These are phyloP conservation scores for Mycena capillaripes DNA, from an alignment of 768 basidiomycete species.

Conservation along the genomic window DNA sequence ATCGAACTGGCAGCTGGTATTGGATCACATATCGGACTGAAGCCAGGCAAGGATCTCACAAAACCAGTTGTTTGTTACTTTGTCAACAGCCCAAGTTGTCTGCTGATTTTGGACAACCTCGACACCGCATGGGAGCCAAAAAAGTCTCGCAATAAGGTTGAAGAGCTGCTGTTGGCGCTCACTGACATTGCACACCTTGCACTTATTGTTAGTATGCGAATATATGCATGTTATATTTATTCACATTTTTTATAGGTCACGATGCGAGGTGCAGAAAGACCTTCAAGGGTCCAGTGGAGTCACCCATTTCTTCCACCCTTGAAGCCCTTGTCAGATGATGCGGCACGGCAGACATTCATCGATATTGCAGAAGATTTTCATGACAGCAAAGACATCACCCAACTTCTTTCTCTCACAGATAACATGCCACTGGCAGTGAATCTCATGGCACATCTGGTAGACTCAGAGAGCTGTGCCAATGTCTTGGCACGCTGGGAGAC, in stretches of 20 bases:
- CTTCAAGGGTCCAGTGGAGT: too few species aligned
- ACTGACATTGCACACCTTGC: too few species aligned
- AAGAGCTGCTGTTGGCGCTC: too few species aligned
- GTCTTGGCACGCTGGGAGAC: too few species aligned
- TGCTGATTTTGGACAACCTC: constrained; percentile 14
- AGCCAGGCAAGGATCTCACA: neutral
- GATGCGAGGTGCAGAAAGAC: neutral
- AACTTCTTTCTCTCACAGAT: neutral
- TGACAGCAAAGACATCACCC: neutral
- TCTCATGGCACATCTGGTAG: too few species aligned
- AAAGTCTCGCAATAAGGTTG: too few species aligned
- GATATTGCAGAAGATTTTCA: neutral
- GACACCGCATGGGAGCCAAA: neutral
- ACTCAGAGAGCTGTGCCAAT: too few species aligned
- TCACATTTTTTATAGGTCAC: neutral
- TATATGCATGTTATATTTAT: neutral
- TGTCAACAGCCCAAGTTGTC: too few species aligned
- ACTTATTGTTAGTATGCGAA: too few species aligned
- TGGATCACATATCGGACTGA: neutral
- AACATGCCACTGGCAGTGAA: too few species aligned
- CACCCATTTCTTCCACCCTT: too few species aligned
- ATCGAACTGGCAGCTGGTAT: neutral
- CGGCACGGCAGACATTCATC: neutral
- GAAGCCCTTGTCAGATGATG: too few species aligned
- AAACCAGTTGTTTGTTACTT: neutral